Percentiles rank a stretch among this genome's conserved stretches.
These are phyloP conservation scores for Malassezia sp. DNA, from an alignment of 1,284 basidiomycete genomes.

Conservation along the genomic window DNA sequence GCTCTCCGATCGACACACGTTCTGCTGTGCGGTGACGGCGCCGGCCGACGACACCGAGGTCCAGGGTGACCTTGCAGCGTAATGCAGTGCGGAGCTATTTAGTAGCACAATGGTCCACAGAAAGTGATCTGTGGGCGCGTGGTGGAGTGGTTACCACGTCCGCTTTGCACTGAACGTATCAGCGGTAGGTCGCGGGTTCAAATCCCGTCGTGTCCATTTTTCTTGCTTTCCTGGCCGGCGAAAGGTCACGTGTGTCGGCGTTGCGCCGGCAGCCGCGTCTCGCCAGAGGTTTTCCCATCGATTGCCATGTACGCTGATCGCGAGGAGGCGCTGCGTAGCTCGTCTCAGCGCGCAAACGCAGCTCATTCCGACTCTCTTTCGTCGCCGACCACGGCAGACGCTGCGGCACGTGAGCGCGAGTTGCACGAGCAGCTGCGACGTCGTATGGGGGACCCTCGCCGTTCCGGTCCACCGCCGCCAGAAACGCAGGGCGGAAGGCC, in stretches of 20 bases:
- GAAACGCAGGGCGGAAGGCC: neutral
- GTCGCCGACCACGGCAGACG: constrained; percentile 10
- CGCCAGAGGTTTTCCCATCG: neutral
- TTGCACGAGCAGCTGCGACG: constrained; percentile 39
- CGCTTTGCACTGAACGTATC: constrained; percentile 16
- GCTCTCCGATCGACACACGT: neutral
- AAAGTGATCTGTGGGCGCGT: constrained; percentile 7
- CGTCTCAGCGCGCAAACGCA: neutral
- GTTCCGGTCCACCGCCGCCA: neutral
- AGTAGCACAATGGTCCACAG: neutral
- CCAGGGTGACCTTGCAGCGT: neutral
- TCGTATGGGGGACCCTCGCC: constrained; percentile 22
- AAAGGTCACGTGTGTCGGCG: constrained; percentile 1
- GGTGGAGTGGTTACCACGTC: constrained; percentile 21
- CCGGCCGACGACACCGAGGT: neutral
- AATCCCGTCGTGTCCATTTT: constrained; percentile 21
- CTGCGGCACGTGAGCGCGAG: constrained; percentile 31
- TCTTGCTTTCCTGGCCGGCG: neutral
- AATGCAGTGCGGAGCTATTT: neutral
- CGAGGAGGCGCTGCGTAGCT: constrained; percentile 25
- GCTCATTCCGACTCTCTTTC: neutral
- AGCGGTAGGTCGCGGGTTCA: constrained; percentile 21
- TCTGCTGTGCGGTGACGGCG: constrained; percentile 12
- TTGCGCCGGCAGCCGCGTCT: too few relatives aligned
- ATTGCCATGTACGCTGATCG: constrained; percentile 34